A percentile compares a stretch with the other conserved stretches of the same genome.
phyloP scores from a whole-genome alignment of 176 grass and related monocot genomes.

The Saccharum officinarum region DNA sequence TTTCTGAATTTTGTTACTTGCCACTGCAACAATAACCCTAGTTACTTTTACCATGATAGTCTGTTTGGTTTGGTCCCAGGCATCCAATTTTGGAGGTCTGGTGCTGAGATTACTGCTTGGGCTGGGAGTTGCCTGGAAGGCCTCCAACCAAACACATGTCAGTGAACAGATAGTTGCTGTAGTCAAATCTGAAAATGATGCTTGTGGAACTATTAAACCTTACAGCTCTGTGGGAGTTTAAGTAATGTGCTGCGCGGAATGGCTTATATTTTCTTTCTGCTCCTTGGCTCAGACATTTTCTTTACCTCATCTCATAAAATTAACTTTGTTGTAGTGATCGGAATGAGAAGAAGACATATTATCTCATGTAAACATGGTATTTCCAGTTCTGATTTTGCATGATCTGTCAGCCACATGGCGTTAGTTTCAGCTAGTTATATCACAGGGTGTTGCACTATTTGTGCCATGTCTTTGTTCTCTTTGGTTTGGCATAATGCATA shows the following conservation, averaged over 20 bases:
- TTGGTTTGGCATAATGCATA: background rate
- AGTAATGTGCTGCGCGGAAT: background rate
- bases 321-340: background rate
- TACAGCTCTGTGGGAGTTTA: background rate
- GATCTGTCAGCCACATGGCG: background rate
- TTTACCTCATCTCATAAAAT: background rate
- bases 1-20: background rate
- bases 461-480: background rate
- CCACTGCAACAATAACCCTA: background rate
- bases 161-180: background rate
- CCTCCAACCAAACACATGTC: background rate
- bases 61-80: background rate
- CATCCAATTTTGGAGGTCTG: background rate
- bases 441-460: background rate
- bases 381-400: background rate
- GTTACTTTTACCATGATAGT: background rate
- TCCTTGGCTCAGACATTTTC: background rate
- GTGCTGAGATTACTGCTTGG: background rate
- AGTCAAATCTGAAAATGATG: background rate
- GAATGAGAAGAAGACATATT: background rate
- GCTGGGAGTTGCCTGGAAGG: background rate
- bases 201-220: background rate
- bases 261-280: background rate
- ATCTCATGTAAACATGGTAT: background rate
- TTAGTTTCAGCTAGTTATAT: background rate